phyloP scores from a whole-genome alignment of 2,329 filamentous ascomycete genomes.

The Berkeleyomyces rouxiae region DNA sequence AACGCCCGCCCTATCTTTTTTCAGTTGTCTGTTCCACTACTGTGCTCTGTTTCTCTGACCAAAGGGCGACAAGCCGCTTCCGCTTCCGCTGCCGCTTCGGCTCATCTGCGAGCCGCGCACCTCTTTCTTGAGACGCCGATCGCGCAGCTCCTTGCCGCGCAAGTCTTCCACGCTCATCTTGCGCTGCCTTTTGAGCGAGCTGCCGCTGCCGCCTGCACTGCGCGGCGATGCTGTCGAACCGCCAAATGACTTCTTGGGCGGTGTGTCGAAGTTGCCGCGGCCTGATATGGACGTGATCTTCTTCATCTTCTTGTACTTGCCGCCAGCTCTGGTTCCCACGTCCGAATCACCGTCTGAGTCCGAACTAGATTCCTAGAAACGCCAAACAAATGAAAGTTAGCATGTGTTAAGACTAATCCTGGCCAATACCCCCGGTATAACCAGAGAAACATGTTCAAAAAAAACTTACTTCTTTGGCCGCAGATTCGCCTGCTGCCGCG shows the following conservation, averaged over 20 bases:
- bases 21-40: not conserved
- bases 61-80: constrained; percentile 5
- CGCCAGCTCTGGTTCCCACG: not conserved
- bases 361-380: constrained; percentile 14
- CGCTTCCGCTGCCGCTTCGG: constrained; percentile 1
- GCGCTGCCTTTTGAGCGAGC: constrained; percentile 4
- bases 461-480: constrained; percentile 18
- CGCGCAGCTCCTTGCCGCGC: constrained; percentile 32
- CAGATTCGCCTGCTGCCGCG: not conserved
- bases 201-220: constrained; percentile 3
- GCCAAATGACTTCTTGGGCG: constrained; percentile 4
- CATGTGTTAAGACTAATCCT: too few species aligned
- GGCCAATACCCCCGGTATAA: too few species aligned
- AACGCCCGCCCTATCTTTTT: not conserved
- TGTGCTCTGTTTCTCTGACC: not conserved
- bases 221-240: constrained; percentile 11
- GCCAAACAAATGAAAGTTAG: not conserved
- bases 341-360: constrained; percentile 9
- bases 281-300: constrained; percentile 11
- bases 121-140: constrained; percentile 46
- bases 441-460: not conserved
- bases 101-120: constrained; percentile 21
- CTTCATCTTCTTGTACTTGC: constrained; percentile 12
- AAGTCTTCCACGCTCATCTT: constrained; percentile 1
- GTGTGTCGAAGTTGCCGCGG: constrained; percentile 2